Percentiles rank a stretch among this genome's conserved stretches.
Evolutionary conservation across 192 early-diverging fungal species (phyloP).

Genomic region (Backusella parvicylindrica): DNA sequence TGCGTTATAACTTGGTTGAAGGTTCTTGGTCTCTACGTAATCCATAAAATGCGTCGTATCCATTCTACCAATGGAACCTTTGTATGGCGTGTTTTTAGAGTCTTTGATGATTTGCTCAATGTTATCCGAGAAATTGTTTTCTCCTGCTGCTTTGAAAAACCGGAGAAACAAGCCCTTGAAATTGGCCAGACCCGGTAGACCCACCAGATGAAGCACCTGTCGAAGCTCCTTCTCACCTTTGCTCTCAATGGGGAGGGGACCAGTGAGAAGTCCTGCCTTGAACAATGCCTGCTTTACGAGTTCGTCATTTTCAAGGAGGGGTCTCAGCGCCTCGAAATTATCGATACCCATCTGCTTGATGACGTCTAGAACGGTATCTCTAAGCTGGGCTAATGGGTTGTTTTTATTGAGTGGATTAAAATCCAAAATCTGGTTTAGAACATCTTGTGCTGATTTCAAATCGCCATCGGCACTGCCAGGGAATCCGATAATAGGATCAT

Average conservation of each 20-base stretch:
- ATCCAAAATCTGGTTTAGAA: background rate
- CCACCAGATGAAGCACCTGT: background rate
- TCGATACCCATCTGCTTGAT: background rate
- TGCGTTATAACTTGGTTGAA: background rate
- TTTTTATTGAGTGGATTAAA: background rate
- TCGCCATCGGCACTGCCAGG: background rate
- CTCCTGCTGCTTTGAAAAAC: background rate
- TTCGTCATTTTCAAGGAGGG: background rate
- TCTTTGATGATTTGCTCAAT: background rate
- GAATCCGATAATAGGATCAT: background rate
- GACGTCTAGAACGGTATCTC: background rate
- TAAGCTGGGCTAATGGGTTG: background rate
- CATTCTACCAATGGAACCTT: background rate
- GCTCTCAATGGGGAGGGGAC: background rate
- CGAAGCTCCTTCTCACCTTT: background rate
- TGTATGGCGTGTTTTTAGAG: background rate
- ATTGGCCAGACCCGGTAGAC: background rate
- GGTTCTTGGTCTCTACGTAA: background rate
- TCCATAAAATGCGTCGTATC: background rate
- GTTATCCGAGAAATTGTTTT: background rate
- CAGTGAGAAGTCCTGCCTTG: background rate
- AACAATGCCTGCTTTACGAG: background rate
- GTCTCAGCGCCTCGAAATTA: background rate
- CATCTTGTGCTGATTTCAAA: background rate
- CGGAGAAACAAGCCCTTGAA: background rate